Conservation (phyloP, 2,329 filamentous ascomycete genomes). For the Phaeosphaeria sp. region DNA sequence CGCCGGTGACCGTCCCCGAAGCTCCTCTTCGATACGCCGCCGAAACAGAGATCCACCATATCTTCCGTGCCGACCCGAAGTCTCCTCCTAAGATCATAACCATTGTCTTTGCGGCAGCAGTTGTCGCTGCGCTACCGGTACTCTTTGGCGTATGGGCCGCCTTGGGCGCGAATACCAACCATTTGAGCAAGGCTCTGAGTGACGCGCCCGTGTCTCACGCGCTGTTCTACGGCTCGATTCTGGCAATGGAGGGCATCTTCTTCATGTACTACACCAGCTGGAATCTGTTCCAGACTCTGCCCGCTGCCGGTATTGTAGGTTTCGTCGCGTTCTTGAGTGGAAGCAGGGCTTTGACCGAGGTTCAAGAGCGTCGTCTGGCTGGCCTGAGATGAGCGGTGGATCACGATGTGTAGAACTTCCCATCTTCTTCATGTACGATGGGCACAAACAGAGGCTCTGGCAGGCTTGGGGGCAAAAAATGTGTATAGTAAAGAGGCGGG, state of each 20-base stretch:
- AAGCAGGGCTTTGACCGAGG: constrained; percentile 87
- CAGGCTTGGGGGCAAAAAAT: not conserved
- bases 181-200: constrained; percentile 76
- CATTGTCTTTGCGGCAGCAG: constrained; percentile 75
- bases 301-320: constrained; percentile 72
- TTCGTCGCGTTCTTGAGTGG: constrained; percentile 83
- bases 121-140: constrained; percentile 75
- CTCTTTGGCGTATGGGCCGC: constrained; percentile 77
- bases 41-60: constrained; percentile 85
- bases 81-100: constrained; percentile 84
- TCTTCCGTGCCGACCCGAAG: constrained; percentile 80
- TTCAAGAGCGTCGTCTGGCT: constrained; percentile 84
- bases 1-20: constrained; percentile 66
- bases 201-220: constrained; percentile 80
- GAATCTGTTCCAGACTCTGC: constrained; percentile 90
- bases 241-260: constrained; percentile 90
- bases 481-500: not conserved
- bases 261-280: constrained; percentile 92
- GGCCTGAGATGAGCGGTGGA: constrained; percentile 62
- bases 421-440: not conserved
- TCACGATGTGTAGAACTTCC: too few relatives aligned
- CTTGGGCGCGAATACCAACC: constrained; percentile 82
- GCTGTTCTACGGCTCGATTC: constrained; percentile 84
- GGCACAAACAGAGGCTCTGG: not conserved
- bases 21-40: constrained; percentile 83